These are phyloP conservation scores for Sporisorium iseilematis-ciliati DNA, from an alignment of 1,284 basidiomycete species.

Conservation along the genomic window DNA sequence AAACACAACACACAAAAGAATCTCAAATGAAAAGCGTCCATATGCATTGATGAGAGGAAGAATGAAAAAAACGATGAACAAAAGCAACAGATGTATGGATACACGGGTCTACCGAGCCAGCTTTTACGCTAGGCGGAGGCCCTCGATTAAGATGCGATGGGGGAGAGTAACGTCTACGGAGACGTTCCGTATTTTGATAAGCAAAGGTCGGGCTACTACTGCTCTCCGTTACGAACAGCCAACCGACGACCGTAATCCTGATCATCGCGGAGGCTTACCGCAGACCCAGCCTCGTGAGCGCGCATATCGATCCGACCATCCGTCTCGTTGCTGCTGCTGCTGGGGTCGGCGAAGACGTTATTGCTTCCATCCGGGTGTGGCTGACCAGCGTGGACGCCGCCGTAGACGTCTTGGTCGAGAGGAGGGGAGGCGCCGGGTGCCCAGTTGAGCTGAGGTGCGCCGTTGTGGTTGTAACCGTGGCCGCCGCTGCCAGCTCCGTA, in stretches of 20 bases:
- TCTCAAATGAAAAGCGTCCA: conserved; percentile 6
- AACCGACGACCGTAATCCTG: conserved; percentile 59
- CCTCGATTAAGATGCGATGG: background rate
- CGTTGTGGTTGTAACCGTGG: conserved; percentile 36
- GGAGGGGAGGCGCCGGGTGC: conserved; percentile 43
- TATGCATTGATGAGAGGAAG: background rate
- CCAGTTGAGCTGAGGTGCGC: conserved; percentile 52
- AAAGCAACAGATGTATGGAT: background rate
- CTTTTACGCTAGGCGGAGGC: conserved; percentile 1
- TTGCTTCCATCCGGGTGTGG: conserved; percentile 13
- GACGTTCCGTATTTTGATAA: too few species aligned
- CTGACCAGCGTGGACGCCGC: conserved; percentile 16
- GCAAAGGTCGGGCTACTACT: too few species aligned
- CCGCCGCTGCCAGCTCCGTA: conserved; percentile 36
- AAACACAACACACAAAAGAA: background rate
- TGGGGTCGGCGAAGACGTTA: conserved; percentile 58
- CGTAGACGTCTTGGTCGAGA: conserved; percentile 43
- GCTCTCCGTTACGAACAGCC: conserved; percentile 48
- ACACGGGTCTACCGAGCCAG: conserved; percentile 8
- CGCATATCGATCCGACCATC: conserved; percentile 54
- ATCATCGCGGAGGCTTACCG: conserved; percentile 52
- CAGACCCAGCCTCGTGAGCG: conserved; percentile 38
- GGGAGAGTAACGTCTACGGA: too few species aligned
- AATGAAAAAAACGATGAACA: background rate
- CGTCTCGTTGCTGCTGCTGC: conserved; percentile 51